Conservation (phyloP, 208 protist species). For the Acanthamoeba culbertsoni region DNA sequence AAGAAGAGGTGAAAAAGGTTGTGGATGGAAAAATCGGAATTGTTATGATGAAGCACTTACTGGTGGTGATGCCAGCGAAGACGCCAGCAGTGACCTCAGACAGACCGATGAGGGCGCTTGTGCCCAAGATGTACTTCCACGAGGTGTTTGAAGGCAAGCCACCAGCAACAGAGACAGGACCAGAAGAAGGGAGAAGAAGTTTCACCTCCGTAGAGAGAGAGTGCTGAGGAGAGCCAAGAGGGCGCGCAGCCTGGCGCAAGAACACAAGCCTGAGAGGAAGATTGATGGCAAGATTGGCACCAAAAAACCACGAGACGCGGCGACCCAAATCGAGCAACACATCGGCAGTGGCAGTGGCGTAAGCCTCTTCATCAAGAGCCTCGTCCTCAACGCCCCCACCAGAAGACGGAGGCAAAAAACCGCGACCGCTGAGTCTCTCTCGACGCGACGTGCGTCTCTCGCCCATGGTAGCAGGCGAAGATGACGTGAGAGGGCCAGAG, state of each 20-base stretch:
- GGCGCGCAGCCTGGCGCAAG: background rate
- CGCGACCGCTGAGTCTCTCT: background rate
- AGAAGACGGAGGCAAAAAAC: background rate
- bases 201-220: background rate
- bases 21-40: background rate
- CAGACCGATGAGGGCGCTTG: background rate
- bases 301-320: background rate
- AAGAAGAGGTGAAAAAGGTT: background rate
- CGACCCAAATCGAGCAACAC: background rate
- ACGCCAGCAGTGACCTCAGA: conserved; percentile 15
- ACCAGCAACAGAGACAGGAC: background rate
- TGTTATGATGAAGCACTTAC: background rate
- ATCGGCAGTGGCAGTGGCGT: background rate
- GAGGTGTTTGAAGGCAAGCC: background rate
- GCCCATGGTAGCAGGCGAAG: background rate
- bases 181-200: background rate
- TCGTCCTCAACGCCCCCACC: background rate
- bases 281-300: conserved; percentile 41
- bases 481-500: background rate
- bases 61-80: background rate
- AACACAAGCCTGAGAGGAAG: conserved; percentile 18
- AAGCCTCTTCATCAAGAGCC: background rate
- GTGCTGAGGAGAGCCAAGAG: background rate
- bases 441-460: background rate
- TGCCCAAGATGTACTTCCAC: background rate